Percentiles rank a stretch among this genome's conserved stretches.
phyloP scores from a whole-genome alignment of 148 eudicot genomes.

The Cornus kousa region DNA sequence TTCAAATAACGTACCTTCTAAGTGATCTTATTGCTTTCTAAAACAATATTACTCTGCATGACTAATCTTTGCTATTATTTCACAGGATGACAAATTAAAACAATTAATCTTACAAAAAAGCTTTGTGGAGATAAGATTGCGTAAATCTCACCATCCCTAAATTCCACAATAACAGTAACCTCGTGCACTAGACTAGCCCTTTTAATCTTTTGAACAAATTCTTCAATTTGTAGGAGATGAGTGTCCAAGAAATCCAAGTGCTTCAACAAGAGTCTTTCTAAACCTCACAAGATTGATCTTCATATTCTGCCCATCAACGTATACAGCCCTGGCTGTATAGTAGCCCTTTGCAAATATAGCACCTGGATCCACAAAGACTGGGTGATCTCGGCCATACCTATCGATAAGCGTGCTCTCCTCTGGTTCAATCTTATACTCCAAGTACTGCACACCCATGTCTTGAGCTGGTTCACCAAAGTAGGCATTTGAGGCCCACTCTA shows the following conservation, averaged over 20 bases:
- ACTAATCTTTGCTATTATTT: no score
- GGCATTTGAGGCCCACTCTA: slow-evolving; percentile 35
- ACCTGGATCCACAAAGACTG: slow-evolving; percentile 33
- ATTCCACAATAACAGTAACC: no score
- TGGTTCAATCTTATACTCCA: slow-evolving; percentile 45
- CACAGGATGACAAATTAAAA: no score
- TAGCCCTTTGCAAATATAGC: slow-evolving; percentile 36
- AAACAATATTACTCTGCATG: no score
- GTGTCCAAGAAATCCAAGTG: slow-evolving; percentile 15
- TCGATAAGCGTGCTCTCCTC: slow-evolving; percentile 54
- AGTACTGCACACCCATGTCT: slow-evolving; percentile 46
- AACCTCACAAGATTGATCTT: slow-evolving; percentile 42
- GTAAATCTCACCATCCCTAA: no score
- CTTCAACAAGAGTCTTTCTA: slow-evolving; percentile 43
- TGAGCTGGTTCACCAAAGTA: slow-evolving; percentile 43
- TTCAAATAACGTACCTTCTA: no score
- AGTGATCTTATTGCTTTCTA: no score
- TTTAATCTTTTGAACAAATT: no score
- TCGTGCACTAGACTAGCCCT: no score
- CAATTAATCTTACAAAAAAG: no score
- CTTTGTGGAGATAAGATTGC: no score
- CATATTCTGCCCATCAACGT: slow-evolving; percentile 50
- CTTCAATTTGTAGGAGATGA: neutral
- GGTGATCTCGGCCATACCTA: slow-evolving; percentile 39
- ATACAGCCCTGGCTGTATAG: slow-evolving; percentile 35